Conservation (phyloP, 2,329 filamentous ascomycete genomes). For the Didymella glomerata region DNA sequence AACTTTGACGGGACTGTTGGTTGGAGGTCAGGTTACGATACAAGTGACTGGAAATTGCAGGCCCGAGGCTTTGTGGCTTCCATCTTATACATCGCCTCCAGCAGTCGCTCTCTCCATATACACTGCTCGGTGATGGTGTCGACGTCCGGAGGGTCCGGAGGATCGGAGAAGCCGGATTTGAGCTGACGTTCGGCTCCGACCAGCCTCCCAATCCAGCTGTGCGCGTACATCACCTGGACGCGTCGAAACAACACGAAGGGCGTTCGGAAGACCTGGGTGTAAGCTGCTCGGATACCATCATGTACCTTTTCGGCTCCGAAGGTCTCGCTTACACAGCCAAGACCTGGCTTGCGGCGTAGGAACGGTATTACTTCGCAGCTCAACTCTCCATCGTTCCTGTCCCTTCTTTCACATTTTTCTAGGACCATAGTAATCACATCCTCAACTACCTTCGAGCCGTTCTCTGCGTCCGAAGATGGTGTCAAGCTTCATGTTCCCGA, state of each 20-base stretch:
- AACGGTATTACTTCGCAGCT: neutral
- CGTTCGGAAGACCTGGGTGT: neutral
- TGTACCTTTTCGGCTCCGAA: neutral
- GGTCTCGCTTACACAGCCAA: neutral
- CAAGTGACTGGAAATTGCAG: neutral
- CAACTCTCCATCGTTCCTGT: neutral
- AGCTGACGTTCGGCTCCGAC: constrained; percentile 8
- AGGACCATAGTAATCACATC: neutral
- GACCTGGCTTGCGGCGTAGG: neutral
- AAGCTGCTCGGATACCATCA: neutral
- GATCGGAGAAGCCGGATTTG: constrained; percentile 1
- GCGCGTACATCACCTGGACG: neutral
- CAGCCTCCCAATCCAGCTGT: neutral
- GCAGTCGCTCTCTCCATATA: neutral
- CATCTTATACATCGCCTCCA: neutral
- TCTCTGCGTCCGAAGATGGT: neutral
- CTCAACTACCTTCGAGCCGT: neutral
- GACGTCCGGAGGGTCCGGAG: constrained; percentile 5
- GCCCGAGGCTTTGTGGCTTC: neutral
- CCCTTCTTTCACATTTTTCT: neutral
- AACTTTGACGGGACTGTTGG: neutral
- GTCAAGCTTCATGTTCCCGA: neutral
- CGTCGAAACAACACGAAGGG: neutral
- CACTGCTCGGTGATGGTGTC: neutral
- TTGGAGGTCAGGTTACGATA: neutral